Percentiles rank a stretch among this genome's conserved stretches.
Conservation (phyloP, 2,329 filamentous ascomycete species). For the Trichoderma brevicompactum region DNA sequence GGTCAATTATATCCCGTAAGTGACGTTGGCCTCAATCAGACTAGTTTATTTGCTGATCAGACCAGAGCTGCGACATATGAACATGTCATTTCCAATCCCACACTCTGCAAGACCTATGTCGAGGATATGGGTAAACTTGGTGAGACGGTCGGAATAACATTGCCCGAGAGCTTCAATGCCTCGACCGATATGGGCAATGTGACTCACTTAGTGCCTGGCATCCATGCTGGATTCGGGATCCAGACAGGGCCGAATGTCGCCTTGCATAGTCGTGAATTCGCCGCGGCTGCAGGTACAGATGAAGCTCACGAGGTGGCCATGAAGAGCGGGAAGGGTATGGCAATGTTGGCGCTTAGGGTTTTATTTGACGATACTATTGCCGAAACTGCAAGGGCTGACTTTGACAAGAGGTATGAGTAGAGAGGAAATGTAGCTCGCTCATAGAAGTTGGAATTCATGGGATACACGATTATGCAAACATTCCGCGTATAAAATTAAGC, state of each 20-base stretch:
- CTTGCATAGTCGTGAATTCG: slow-evolving; percentile 49
- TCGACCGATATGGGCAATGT: slow-evolving; percentile 60
- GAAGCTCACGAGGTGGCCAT: slow-evolving; percentile 47
- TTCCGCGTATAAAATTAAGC: neutral
- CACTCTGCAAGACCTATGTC: slow-evolving; percentile 50
- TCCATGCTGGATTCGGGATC: slow-evolving; percentile 55
- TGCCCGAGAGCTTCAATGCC: slow-evolving; percentile 44
- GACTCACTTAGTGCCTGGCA: slow-evolving; percentile 50
- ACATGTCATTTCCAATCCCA: slow-evolving; percentile 51
- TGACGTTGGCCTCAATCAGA: neutral
- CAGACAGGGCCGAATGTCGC: slow-evolving; percentile 43
- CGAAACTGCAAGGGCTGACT: slow-evolving; percentile 31
- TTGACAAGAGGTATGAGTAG: slow-evolving; percentile 29
- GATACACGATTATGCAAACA: neutral
- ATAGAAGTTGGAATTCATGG: too few species aligned
- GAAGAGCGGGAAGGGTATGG: slow-evolving; percentile 52
- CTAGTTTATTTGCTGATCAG: neutral
- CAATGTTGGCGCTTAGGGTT: slow-evolving; percentile 43
- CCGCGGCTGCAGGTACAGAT: slow-evolving; percentile 49
- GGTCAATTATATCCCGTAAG: slow-evolving; percentile 43
- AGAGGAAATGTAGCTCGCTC: neutral
- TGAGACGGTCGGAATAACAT: slow-evolving; percentile 42
- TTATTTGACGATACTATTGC: slow-evolving; percentile 35
- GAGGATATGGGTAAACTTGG: slow-evolving; percentile 49
- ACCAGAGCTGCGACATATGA: slow-evolving; percentile 47